phyloP scores from a whole-genome alignment of 495 filamentous ascomycete species.

The Cercophora samala region DNA sequence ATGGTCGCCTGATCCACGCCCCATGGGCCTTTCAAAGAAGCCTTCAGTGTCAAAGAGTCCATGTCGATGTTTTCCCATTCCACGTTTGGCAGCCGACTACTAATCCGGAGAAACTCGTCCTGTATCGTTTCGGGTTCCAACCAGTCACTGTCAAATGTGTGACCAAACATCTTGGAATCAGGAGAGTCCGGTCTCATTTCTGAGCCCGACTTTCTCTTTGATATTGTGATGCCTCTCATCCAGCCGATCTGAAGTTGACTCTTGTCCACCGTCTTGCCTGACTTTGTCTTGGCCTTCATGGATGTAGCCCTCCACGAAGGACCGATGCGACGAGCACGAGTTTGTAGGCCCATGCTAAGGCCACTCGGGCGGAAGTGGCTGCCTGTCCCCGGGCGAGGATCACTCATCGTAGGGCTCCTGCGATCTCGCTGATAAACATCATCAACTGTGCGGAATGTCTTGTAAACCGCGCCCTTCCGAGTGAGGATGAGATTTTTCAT shows the following conservation, averaged over 20 bases:
- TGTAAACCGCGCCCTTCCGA: slow-evolving; percentile 79
- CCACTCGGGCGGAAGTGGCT: slow-evolving; percentile 41
- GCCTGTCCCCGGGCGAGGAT: slow-evolving; percentile 44
- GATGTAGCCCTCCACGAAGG: slow-evolving; percentile 51
- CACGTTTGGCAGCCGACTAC: slow-evolving; percentile 77
- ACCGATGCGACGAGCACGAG: slow-evolving; percentile 39
- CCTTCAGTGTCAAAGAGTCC: slow-evolving; percentile 62
- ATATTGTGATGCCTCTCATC: slow-evolving; percentile 92
- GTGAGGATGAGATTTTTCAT: slow-evolving; percentile 69
- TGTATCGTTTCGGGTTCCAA: slow-evolving; percentile 75
- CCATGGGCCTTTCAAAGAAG: slow-evolving; percentile 88
- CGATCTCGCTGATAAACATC: slow-evolving; percentile 48
- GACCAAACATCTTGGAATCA: slow-evolving; percentile 45
- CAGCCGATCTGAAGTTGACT: slow-evolving; percentile 67
- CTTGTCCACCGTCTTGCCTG: slow-evolving; percentile 59
- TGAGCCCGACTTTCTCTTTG: slow-evolving; percentile 48
- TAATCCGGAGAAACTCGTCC: slow-evolving; percentile 83
- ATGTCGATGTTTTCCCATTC: slow-evolving; percentile 84
- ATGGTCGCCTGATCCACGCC: slow-evolving; percentile 64
- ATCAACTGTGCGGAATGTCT: slow-evolving; percentile 66
- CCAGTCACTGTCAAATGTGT: slow-evolving; percentile 55
- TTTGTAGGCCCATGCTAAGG: slow-evolving; percentile 44
- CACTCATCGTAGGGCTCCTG: slow-evolving; percentile 49
- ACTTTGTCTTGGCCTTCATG: slow-evolving; percentile 59
- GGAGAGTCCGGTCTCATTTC: slow-evolving; percentile 36